Percentiles rank a stretch among this genome's conserved stretches.
These are phyloP conservation scores for Petunia axillaris DNA, from an alignment of 257 asterid genomes.

Conservation along the genomic window DNA sequence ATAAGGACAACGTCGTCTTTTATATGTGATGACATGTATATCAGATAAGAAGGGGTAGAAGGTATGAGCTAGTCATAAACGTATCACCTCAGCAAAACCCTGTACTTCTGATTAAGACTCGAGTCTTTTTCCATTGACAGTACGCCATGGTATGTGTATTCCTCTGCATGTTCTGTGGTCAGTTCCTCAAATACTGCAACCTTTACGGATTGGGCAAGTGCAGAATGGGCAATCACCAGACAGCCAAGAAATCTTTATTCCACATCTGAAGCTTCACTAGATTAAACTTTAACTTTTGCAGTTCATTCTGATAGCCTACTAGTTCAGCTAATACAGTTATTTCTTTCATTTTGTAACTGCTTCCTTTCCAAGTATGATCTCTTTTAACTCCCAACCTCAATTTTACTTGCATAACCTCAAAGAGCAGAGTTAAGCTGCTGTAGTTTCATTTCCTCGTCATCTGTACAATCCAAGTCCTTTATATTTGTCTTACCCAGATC, in stretches of 20 bases:
- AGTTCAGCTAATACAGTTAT: background rate
- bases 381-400: background rate
- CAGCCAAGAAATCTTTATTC: background rate
- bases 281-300: conserved; percentile 5
- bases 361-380: background rate
- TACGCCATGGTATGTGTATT: background rate
- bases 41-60: background rate
- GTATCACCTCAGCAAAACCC: background rate
- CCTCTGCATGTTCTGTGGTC: background rate
- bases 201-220: background rate
- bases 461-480: conserved; percentile 35
- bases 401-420: background rate
- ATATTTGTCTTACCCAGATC: conserved; percentile 31
- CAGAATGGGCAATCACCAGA: background rate
- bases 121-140: background rate
- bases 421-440: background rate
- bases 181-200: background rate
- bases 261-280: background rate
- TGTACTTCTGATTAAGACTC: background rate
- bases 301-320: background rate
- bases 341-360: background rate
- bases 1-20: too few species aligned
- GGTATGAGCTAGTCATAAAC: too few species aligned
- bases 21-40: background rate
- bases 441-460: conserved; percentile 18